Conservation (phyloP, 2,329 filamentous ascomycete genomes). For the Ilyonectria mors-panacis region DNA sequence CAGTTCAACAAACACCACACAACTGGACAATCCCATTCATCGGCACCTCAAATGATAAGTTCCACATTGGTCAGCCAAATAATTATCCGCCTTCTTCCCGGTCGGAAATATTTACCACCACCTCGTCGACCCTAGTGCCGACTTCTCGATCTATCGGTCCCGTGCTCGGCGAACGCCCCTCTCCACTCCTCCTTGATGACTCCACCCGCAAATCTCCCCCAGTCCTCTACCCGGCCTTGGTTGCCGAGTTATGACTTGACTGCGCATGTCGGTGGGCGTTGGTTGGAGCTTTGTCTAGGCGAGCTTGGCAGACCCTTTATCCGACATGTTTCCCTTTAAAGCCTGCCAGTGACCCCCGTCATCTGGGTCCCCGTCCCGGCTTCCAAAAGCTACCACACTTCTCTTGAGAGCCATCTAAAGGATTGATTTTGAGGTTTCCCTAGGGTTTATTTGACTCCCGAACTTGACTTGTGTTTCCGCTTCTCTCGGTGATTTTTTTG, state of each 20-base stretch:
- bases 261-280: slow-evolving; percentile 6
- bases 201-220: slow-evolving; percentile 22
- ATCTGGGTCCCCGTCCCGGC: neutral
- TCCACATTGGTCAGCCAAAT: slow-evolving; percentile 12
- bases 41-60: neutral
- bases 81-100: slow-evolving; percentile 24
- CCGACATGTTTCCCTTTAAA: slow-evolving; percentile 27
- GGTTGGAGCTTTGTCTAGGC: slow-evolving; percentile 3
- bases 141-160: slow-evolving; percentile 33
- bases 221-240: slow-evolving; percentile 14
- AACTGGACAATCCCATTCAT: neutral
- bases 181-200: slow-evolving; percentile 11
- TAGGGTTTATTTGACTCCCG: neutral
- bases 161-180: slow-evolving; percentile 36
- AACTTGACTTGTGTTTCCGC: neutral
- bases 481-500: slow-evolving; percentile 1
- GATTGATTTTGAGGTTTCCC: neutral
- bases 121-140: slow-evolving; percentile 24
- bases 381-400: slow-evolving; percentile 9
- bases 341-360: slow-evolving; percentile 14
- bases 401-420: slow-evolving; percentile 1
- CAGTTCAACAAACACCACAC: neutral
- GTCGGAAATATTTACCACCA: slow-evolving; percentile 18
- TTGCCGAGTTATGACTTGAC: slow-evolving; percentile 29
- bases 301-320: slow-evolving; percentile 16